phyloP scores from a whole-genome alignment of 352 stramenopile species.

The Globisporangium nunn region DNA sequence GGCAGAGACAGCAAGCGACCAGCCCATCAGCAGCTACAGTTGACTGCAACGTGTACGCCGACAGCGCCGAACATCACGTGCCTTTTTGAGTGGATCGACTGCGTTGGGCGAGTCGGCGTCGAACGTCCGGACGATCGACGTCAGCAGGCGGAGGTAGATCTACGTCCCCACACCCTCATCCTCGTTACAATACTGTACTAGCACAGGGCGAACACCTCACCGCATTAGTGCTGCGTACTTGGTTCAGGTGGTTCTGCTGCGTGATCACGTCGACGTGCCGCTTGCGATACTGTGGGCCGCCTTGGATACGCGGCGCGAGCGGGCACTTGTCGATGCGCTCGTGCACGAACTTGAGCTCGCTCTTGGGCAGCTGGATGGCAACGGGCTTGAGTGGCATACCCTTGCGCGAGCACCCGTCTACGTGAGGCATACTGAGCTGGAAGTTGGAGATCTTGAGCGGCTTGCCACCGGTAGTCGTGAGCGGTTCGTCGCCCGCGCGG shows the following conservation, averaged over 20 bases:
- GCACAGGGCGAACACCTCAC: not conserved
- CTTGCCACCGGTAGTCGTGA: conserved; percentile 51
- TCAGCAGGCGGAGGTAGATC: conserved; percentile 67
- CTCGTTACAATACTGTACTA: not conserved
- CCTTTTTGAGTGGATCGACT: conserved; percentile 54
- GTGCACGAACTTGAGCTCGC: conserved; percentile 81
- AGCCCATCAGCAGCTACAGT: not conserved
- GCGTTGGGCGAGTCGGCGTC: conserved; percentile 38
- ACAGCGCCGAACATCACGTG: conserved; percentile 6
- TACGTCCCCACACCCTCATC: conserved; percentile 9
- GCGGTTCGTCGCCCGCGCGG: conserved; percentile 37
- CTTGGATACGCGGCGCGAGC: conserved; percentile 36
- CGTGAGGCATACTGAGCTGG: conserved; percentile 82
- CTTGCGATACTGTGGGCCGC: conserved; percentile 59
- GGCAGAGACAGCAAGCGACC: not conserved
- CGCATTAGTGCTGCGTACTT: conserved; percentile 25
- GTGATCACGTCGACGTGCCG: conserved; percentile 37
- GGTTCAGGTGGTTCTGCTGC: conserved; percentile 74
- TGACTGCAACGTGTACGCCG: no score
- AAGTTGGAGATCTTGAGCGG: conserved; percentile 77
- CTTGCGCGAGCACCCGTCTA: conserved; percentile 73
- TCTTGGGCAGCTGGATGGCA: conserved; percentile 72
- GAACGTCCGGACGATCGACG: conserved; percentile 47
- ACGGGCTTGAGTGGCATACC: conserved; percentile 74
- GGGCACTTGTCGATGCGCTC: conserved; percentile 76